phyloP scores from a whole-genome alignment of 2,329 filamentous ascomycete genomes.

The Aspergillus puulaauensis region DNA sequence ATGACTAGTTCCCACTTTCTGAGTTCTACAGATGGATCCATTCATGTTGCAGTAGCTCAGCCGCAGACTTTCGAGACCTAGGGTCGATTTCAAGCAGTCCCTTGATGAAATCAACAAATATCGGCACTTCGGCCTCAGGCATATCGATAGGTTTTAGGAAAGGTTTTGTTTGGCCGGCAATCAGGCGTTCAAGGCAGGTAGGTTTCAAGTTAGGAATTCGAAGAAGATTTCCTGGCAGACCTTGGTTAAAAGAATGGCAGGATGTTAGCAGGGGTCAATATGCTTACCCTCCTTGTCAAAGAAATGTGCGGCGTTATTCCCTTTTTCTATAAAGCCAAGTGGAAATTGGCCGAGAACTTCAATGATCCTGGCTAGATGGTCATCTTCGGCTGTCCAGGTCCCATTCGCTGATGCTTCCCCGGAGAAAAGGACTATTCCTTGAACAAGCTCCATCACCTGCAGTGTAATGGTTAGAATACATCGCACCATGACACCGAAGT shows the following conservation, averaged over 20 bases:
- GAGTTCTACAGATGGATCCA: slow-evolving; percentile 12
- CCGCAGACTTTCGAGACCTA: slow-evolving; percentile 20
- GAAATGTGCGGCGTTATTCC: slow-evolving; percentile 15
- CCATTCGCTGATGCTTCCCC: slow-evolving; percentile 22
- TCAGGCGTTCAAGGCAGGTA: slow-evolving; percentile 22
- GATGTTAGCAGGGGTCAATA: not conserved
- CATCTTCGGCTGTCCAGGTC: slow-evolving; percentile 27
- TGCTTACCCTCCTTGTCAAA: slow-evolving; percentile 22
- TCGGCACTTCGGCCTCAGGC: slow-evolving; percentile 22
- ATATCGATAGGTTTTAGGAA: slow-evolving; percentile 27
- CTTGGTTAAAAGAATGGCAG: not conserved
- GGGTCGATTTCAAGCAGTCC: slow-evolving; percentile 28
- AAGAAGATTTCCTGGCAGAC: slow-evolving; percentile 20
- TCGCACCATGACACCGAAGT: too few species aligned
- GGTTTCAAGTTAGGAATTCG: slow-evolving; percentile 24
- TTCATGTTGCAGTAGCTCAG: slow-evolving; percentile 25
- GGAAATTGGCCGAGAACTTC: slow-evolving; percentile 26
- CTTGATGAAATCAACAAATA: slow-evolving; percentile 26
- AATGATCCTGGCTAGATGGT: slow-evolving; percentile 25
- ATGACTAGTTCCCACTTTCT: too few species aligned
- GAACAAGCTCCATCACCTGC: slow-evolving; percentile 23
- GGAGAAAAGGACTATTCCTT: slow-evolving; percentile 27
- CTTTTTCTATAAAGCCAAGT: slow-evolving; percentile 18
- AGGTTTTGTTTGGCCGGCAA: slow-evolving; percentile 22
- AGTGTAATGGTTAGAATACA: not conserved